Evolutionary conservation across 805 yeast genomes (phyloP), one percentile per base, ranked within the genome.

Genomic region (Candida adriatica): DNA sequence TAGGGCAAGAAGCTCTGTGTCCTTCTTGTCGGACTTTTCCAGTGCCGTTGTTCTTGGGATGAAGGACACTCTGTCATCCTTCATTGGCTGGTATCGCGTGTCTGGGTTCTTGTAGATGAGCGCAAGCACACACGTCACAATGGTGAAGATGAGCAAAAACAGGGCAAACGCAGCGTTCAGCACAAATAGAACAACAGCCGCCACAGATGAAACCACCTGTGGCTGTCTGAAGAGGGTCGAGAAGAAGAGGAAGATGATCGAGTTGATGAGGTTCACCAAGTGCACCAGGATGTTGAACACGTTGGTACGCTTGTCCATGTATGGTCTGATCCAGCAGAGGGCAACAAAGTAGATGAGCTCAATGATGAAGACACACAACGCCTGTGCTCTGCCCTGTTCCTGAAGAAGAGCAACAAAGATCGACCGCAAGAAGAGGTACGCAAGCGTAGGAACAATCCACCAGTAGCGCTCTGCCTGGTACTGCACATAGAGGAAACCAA

Each of bases 51-150:
- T 65, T 48, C 79, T 69, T 41, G 88, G 88, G 52, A 92, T 83
- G 56, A 92, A 92, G n/a, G 96, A 83, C 31, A 83, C 92, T 55
- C 98, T 75, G 54, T 92, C 98, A 58, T 92, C 98, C 48, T 81
- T 82, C 81, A 90, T 82, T 40, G 96, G 97, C 62, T 86, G 90
- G 63, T 92, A 92, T 47, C 95, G 73, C 8, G 90, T 75, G 59
- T 92, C 98, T 32, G 98, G 97, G 56, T 92, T 87, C 66, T 82
- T 86, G 56, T 82, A 79, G 19, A 88, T 45, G 48, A 92, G 58
- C 1, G 96, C 95, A 58, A 86, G 64, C 6, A 78, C 64, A 62
- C 97, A 88, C 2, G 95, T 83, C 23, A 87, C 75, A 46, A 92
- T 77, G 27, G 95, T 87, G 68, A 88, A 79, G 29, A 92, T 63